Evolutionary conservation across 2,329 filamentous ascomycete species (phyloP).

Genomic region (Aspergillus aculeatus): DNA sequence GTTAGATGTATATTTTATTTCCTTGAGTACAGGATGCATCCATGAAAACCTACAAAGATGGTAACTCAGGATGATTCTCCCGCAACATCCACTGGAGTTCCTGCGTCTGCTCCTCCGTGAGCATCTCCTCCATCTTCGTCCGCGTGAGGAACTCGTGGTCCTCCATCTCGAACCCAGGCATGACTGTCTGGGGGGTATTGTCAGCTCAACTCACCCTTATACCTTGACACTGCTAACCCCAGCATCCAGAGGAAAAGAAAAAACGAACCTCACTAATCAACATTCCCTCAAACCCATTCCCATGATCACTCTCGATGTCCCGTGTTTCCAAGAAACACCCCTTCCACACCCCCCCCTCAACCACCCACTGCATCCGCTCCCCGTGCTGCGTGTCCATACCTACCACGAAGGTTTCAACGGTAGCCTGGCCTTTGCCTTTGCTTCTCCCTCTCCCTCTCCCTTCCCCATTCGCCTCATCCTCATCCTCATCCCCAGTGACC

Average conservation of each 20-base stretch:
- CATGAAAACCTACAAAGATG: not conserved
- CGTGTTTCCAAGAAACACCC: constrained; percentile 54
- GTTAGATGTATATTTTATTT: no score
- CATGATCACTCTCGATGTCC: constrained; percentile 38
- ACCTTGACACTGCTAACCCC: no score
- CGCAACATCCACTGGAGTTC: constrained; percentile 45
- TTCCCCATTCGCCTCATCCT: no score
- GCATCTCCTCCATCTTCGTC: constrained; percentile 51
- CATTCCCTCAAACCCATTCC: constrained; percentile 49
- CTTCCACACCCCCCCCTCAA: no score
- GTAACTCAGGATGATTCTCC: not conserved
- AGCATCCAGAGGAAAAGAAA: no score
- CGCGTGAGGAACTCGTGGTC: constrained; percentile 66
- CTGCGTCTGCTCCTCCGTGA: constrained; percentile 51
- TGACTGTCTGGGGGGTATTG: constrained; percentile 49
- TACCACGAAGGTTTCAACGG: no score
- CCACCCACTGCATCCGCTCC: no score
- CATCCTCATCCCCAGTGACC: no score
- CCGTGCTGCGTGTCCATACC: no score
- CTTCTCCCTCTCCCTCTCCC: no score
- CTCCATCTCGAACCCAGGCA: constrained; percentile 66
- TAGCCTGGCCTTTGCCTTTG: no score
- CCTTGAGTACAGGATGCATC: not conserved
- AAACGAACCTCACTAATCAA: constrained; percentile 41
- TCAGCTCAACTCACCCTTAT: constrained; percentile 29